Base-by-base conservation (phyloP, 129 eudicot genomes). In the Saposhnikovia divaricata region DNA sequence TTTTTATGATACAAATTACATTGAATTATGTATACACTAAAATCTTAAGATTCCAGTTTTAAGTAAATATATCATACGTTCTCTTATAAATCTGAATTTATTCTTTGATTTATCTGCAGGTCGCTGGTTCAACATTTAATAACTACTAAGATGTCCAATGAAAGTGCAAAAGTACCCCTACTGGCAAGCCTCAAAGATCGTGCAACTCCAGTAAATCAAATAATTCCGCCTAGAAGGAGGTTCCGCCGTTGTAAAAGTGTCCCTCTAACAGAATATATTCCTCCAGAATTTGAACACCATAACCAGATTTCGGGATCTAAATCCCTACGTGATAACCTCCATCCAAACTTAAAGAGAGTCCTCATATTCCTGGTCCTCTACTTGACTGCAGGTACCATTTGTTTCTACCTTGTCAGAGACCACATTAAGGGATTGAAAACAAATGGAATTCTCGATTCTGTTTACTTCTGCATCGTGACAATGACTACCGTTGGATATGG, bases 401-500 rank as follows among this genome's bases (percentile, higher is more conserved):
- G 97, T 82, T 95, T 95, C 80, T 95, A 87, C 87, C 74, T 92
- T 34, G 93, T 90, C 8, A 81, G 82, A 81, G 63, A 90, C 84
- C 96, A 95, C 23, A 82, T 95, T 18, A 68, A 72, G 11, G 98
- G 98, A 23, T 74, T 34, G 39, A 95, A 95, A 85, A 86, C 89
- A 65, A 80, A 89, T 48, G 82, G 77, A 16, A 10, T 95, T 31
- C 89, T 95, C 8, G 97, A 95, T 82, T 82, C 97, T 70, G 83
- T 87, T 78, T 92, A 95, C 84, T 92, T 95, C 83, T 92, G 97
- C 81, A 85, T 95, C 12, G 98, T 95, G 61, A 95, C 98, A 39
- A 95, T 95, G 98, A 95, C 97, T 8, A 90, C 96, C 13, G 97
- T 95, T 53, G 98, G 98, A 51, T 95, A 95, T 43, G 98, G 98